A percentile compares a stretch with the other conserved stretches of the same genome.
phyloP scores from a whole-genome alignment of 1,284 basidiomycete genomes.

The Irpex sp. region DNA sequence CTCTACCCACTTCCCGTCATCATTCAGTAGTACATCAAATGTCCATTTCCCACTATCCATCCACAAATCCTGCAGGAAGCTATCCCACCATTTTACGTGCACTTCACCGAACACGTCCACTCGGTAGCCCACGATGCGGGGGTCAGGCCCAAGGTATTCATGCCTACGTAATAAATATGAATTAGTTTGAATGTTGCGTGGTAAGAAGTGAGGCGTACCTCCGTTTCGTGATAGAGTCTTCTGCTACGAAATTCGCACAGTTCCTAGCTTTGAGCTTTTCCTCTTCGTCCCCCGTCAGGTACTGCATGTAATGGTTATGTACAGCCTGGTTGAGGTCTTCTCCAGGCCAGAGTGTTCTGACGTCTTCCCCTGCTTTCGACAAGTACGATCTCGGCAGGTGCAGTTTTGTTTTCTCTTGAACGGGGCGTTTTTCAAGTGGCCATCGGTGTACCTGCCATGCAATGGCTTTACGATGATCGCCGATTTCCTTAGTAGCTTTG shows the following conservation, averaged over 20 bases:
- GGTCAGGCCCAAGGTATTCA: slow-evolving; percentile 41
- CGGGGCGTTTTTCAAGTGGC: slow-evolving; percentile 29
- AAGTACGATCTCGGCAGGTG: slow-evolving; percentile 39
- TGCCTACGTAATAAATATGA: slow-evolving; percentile 26
- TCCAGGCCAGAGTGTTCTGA: slow-evolving; percentile 28
- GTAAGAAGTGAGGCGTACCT: slow-evolving; percentile 23
- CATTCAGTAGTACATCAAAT: slow-evolving; percentile 30
- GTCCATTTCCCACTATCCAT: slow-evolving; percentile 39
- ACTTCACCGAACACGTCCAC: slow-evolving; percentile 35
- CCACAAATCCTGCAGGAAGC: slow-evolving; percentile 41
- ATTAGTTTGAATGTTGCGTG: neutral
- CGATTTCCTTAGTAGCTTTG: slow-evolving; percentile 22
- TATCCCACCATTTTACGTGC: slow-evolving; percentile 41
- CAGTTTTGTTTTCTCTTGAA: slow-evolving; percentile 25
- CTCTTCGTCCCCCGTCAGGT: slow-evolving; percentile 11
- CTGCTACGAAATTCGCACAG: slow-evolving; percentile 36
- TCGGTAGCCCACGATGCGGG: slow-evolving; percentile 38
- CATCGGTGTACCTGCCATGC: slow-evolving; percentile 35
- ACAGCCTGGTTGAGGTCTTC: slow-evolving; percentile 38
- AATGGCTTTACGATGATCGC: slow-evolving; percentile 25
- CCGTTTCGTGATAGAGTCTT: slow-evolving; percentile 30
- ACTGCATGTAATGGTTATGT: slow-evolving; percentile 32
- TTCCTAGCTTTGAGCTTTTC: slow-evolving; percentile 10
- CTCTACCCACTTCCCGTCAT: slow-evolving; percentile 28
- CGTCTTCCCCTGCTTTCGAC: slow-evolving; percentile 32